Evolutionary conservation across 176 grass and related monocot species (phyloP), one percentile per base, ranked within the genome.

Genomic region (Areca catechu): DNA sequence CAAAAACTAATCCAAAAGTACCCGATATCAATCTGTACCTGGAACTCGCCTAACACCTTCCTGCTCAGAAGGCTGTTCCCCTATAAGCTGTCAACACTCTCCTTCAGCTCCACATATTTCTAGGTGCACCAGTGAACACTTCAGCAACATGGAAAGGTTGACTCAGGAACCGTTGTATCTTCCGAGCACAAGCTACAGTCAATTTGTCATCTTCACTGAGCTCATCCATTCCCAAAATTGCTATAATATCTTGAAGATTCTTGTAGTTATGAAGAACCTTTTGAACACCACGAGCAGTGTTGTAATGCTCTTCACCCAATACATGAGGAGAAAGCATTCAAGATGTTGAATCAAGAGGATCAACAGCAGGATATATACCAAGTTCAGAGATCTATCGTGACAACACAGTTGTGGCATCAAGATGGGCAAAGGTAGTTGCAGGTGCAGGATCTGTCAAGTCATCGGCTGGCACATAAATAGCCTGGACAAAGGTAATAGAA

Each of bases 311-410:
- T 29, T 66, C 34, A 10, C 71, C 71, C 4, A 74, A 23, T 10
- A 65, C 59, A 63, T 74, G 71, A 2, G 71, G 61, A 15, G 59
- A 63, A 58, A 74, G 71, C 61, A 74, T 74, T 58, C 71, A 56
- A 54, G 71, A 74, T 66, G 71, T 74, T 18, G 71, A 74, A 27
- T 63, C 62, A 54, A 74, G 71, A 24, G 71, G 71, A 34, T 74
- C 71, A n/a, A 74, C 71, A 50, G 71, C 71, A 63, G 71, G 71
- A 16, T 74, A 74, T 14, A 74, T 74, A 9, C 71, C 71, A 4
- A 65, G 71, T 14, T 63, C 59, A 58, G 71, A 63, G 52, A 74
- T 74, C 71, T 74, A 54, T n/a, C n/a, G n/a, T n/a, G n/a, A n/a
- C n/a, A n/a, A n/a, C n/a, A n/a, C n/a, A n/a, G n/a, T n/a, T n/a